Percentiles rank a stretch among this genome's conserved stretches.
Conservation (phyloP, 176 grass and related monocot genomes). For the Sorghum bicolor region Sorghum_bicolor_NCBIv3 NC_012870.2:63734001-63734500, state of each 20-base stretch:
- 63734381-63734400: background rate
- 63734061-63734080: background rate
- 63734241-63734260: background rate
- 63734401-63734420: background rate
- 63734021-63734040: conserved; percentile 2
- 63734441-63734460: conserved; percentile 62
- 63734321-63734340: background rate
- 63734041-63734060: background rate
- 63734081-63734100: background rate
- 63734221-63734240: background rate
- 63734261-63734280: background rate
- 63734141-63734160: conserved; percentile 11
- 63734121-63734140: background rate
- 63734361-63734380: background rate
- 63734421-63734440: conserved; percentile 22
- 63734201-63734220: background rate
- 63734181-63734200: background rate
- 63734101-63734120: background rate
- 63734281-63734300: background rate
- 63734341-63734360: background rate
- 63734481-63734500: conserved; percentile 66
- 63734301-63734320: background rate
- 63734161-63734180: background rate
- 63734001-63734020: background rate
- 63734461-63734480: conserved; percentile 61